Evolutionary conservation across 495 filamentous ascomycete species (phyloP).

Genomic region (Aspergillus diversus): DNA sequence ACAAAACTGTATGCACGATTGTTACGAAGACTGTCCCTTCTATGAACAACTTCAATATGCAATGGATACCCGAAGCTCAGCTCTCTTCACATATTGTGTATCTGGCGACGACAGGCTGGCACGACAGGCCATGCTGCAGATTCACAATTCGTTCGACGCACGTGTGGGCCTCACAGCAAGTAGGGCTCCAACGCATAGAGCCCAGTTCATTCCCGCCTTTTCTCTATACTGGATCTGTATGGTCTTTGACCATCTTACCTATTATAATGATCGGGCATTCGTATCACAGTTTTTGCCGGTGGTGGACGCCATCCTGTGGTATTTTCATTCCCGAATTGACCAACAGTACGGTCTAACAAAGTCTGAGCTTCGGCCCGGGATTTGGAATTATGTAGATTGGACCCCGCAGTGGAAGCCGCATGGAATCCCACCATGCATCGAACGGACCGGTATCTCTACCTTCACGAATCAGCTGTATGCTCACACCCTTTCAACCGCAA

Average conservation of each 20-base stretch:
- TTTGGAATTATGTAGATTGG: constrained; percentile 5
- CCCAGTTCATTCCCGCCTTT: not conserved
- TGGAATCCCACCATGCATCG: not conserved
- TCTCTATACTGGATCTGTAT: not conserved
- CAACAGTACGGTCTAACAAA: not conserved
- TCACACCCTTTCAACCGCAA: not conserved
- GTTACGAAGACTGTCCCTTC: constrained; percentile 7
- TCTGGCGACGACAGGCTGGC: constrained; percentile 1
- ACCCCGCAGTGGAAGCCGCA: not conserved
- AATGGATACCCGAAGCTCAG: constrained; percentile 1
- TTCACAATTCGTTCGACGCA: not conserved
- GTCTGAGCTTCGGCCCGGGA: not conserved
- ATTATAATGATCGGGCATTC: not conserved
- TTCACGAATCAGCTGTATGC: not conserved
- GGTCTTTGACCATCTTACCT: not conserved
- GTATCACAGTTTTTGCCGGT: not conserved
- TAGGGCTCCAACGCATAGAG: not conserved
- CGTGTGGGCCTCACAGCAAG: not conserved
- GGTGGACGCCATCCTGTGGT: not conserved
- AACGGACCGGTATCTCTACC: not conserved
- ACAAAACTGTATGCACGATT: constrained; percentile 3
- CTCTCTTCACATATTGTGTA: not conserved
- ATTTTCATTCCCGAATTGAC: not conserved
- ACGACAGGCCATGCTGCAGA: not conserved
- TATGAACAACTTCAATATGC: constrained; percentile 8